A percentile compares a stretch with the other conserved stretches of the same genome.
These are phyloP conservation scores for Cystoisospora suis DNA, from an alignment of 169 alveolate species.

Conservation along the genomic window DNA sequence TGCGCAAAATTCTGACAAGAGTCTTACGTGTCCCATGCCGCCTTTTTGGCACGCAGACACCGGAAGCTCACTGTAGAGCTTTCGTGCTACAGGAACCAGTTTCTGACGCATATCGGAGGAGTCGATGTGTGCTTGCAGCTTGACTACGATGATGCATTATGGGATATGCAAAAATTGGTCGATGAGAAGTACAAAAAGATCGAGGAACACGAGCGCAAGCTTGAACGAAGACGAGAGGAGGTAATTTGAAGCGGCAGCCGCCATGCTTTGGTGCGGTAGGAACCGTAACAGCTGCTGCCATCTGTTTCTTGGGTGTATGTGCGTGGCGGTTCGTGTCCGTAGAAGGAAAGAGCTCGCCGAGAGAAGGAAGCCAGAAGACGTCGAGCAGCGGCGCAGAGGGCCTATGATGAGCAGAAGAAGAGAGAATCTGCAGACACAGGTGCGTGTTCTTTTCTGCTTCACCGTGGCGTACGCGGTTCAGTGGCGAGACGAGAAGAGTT, in stretches of 20 bases:
- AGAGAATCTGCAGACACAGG: slow-evolving; percentile 56
- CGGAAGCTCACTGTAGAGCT: no score
- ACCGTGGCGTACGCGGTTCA: no score
- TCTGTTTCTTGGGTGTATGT: neutral
- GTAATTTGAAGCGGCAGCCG: slow-evolving; percentile 30
- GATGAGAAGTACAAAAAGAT: slow-evolving; percentile 76
- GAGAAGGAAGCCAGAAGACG: slow-evolving; percentile 70
- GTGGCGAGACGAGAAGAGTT: no score
- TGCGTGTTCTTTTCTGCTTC: no score
- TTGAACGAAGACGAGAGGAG: slow-evolving; percentile 58
- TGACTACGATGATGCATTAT: slow-evolving; percentile 77
- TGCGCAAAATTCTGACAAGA: no score
- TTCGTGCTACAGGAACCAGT: no score
- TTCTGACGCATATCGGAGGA: no score
- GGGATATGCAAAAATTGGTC: slow-evolving; percentile 80
- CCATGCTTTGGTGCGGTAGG: neutral
- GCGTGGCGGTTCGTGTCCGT: neutral
- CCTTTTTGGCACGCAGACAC: neutral
- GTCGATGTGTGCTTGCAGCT: slow-evolving; percentile 44
- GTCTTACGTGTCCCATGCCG: no score
- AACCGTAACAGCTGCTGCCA: neutral
- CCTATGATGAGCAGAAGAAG: slow-evolving; percentile 70
- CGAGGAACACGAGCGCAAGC: slow-evolving; percentile 71
- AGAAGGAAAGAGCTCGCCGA: slow-evolving; percentile 71
- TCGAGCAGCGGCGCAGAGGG: slow-evolving; percentile 70